Base-by-base conservation (phyloP, 345 rosid genomes). In the Geranium rotundifolium region DNA sequence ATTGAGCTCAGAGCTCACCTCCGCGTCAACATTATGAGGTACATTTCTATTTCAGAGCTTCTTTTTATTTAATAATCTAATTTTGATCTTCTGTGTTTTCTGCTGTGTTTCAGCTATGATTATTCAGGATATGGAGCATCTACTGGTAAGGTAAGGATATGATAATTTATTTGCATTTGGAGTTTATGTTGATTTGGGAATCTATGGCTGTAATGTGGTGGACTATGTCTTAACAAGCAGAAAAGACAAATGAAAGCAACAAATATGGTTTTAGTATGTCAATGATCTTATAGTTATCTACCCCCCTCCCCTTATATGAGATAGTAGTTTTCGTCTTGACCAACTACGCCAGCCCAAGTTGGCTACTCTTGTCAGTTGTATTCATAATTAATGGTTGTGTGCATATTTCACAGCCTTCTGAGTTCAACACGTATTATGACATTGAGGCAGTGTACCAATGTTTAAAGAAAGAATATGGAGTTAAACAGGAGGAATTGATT, bases 91-190 rank as follows among this genome's bases (percentile, higher is more conserved):
- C 14, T 3, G 50, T 41, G 50, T 41, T 9, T 41, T 23, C 63
- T 31, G 66, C 59, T 17, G 29, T 17, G 60, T 31, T 66, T 67
- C 89, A 93, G 99, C 80, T 93, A 93, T 73, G 99, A 93, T 70
- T 93, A 93, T 84, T 90, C 99, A 18, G 99, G 99, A 64, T 93
- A 93, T 72, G 99, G 99, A 72, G 97, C 81, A 65, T 93, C 99
- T 61, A 78, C 96, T 41, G 99, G 99, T 30, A 93, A 93, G 99
- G 99, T 90, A 81, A 72, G 50, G 14, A 41, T 41, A 5, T 41
- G 9, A 41, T 4, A 6, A 41, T 5, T 41, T 41, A 41, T 41
- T 41, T 41, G 50, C 50, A n/a, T n/a, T n/a, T n/a, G n/a, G n/a
- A n/a, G n/a, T n/a, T n/a, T n/a, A n/a, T n/a, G n/a, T n/a, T n/a